These are phyloP conservation scores for Edaphochlamys debaryana DNA, from an alignment of 139 green algal species.

Conservation along the genomic window DNA sequence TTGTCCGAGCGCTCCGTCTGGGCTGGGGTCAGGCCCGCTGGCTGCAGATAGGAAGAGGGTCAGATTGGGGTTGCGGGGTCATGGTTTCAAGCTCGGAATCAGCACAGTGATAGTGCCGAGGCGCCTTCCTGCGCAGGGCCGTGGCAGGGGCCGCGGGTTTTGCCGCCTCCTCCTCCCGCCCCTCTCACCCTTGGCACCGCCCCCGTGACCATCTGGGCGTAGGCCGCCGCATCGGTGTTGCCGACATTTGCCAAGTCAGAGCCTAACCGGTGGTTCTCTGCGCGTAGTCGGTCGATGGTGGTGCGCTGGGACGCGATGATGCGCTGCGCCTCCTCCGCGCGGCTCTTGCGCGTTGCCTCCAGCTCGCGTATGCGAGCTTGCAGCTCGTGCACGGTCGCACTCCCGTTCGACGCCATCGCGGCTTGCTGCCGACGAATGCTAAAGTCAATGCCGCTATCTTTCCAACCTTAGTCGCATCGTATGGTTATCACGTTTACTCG, in stretches of 20 bases:
- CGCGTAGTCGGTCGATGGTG: slow-evolving; percentile 29
- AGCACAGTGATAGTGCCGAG: no score
- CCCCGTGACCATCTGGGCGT: background rate
- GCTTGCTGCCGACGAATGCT: no score
- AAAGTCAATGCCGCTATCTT: no score
- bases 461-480: no score
- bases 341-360: background rate
- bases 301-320: slow-evolving; percentile 35
- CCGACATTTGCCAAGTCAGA: slow-evolving; percentile 5
- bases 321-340: slow-evolving; percentile 13
- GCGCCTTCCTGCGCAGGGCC: no score
- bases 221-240: background rate
- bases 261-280: slow-evolving; percentile 14
- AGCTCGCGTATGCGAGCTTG: slow-evolving; percentile 22
- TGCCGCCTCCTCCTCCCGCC: background rate
- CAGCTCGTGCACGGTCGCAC: slow-evolving; percentile 7
- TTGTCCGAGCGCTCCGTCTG: slow-evolving; percentile 51
- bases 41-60: no score
- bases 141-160: no score
- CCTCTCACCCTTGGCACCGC: background rate
- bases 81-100: background rate
- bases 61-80: no score
- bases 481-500: no score
- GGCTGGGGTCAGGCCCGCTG: background rate
- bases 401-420: background rate